Evolutionary conservation across 352 stramenopile species (phyloP).

Genomic region (Phytophthora kernoviae): DNA sequence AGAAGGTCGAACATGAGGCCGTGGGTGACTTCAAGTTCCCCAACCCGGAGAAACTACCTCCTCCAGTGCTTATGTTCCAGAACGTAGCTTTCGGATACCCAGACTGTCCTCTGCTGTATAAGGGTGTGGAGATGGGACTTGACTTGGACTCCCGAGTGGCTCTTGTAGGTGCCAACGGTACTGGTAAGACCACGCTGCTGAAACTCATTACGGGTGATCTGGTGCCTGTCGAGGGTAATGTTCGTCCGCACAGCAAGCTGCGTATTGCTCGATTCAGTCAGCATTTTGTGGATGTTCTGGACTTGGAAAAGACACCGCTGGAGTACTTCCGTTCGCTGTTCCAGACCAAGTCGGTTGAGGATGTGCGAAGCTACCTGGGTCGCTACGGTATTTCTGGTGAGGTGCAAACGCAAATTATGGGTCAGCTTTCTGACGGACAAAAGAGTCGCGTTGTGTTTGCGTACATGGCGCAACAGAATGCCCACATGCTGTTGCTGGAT

Average conservation of each 20-base stretch:
- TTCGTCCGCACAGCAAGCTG: conserved; percentile 96
- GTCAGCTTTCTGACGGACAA: conserved; percentile 95
- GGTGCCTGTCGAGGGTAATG: conserved; percentile 92
- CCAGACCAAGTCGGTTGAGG: conserved; percentile 92
- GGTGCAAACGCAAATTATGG: conserved; percentile 97
- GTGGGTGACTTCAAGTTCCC: conserved; percentile 96
- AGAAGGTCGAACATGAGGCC: conserved; percentile 92
- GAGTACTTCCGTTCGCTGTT: conserved; percentile 97
- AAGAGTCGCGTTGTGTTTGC: conserved; percentile 98
- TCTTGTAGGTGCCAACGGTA: conserved; percentile 97
- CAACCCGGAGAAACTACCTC: conserved; percentile 94
- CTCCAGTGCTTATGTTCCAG: conserved; percentile 97
- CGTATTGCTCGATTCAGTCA: conserved; percentile 97
- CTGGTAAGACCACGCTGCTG: conserved; percentile 96
- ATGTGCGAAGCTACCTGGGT: conserved; percentile 95
- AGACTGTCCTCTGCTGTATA: conserved; percentile 91
- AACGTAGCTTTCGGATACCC: conserved; percentile 97
- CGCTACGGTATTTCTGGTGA: conserved; percentile 96
- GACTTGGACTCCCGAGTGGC: conserved; percentile 97
- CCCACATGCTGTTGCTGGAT: conserved; percentile 95
- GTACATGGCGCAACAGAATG: conserved; percentile 97
- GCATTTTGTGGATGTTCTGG: conserved; percentile 99
- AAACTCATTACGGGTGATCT: conserved; percentile 98
- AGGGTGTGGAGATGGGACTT: conserved; percentile 94
- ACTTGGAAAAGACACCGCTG: conserved; percentile 94